phyloP scores from a whole-genome alignment of 768 basidiomycete species.

The Auricularia sp. region DNA sequence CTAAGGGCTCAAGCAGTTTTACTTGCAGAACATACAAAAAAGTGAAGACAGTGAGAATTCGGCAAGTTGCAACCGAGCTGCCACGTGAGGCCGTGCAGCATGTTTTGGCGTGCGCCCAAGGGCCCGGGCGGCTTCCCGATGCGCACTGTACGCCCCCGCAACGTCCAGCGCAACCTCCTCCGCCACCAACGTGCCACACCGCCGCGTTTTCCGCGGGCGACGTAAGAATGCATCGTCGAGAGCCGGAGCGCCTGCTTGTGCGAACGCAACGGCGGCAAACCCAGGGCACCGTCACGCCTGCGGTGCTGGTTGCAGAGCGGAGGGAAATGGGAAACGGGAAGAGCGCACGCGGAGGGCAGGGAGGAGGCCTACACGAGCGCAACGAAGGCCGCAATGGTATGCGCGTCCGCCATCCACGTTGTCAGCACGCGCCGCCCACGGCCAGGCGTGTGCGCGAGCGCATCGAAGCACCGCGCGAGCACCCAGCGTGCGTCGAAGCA shows the following conservation, averaged over 20 bases:
- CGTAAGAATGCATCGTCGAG: constrained; percentile 51
- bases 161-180: constrained; percentile 75
- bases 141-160: constrained; percentile 70
- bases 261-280: constrained; percentile 54
- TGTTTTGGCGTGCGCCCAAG: constrained; percentile 51
- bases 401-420: background rate
- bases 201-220: constrained; percentile 28
- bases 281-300: background rate
- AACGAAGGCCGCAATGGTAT: constrained; percentile 42
- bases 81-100: background rate
- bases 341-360: too few relatives aligned
- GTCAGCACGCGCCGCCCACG: too few relatives aligned
- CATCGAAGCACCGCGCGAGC: too few relatives aligned
- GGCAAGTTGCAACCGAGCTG: background rate
- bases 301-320: background rate
- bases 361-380: background rate
- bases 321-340: too few relatives aligned
- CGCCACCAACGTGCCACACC: constrained; percentile 29
- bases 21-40: too few relatives aligned
- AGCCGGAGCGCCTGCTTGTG: constrained; percentile 61
- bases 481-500: too few relatives aligned
- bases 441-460: too few relatives aligned
- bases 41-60: too few relatives aligned
- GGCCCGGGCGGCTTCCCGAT: constrained; percentile 28
- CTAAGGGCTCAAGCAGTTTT: too few relatives aligned